Percentiles rank a stretch among this genome's conserved stretches.
Conservation (phyloP, 2,329 filamentous ascomycete genomes). For the Xylariales sp. region DNA sequence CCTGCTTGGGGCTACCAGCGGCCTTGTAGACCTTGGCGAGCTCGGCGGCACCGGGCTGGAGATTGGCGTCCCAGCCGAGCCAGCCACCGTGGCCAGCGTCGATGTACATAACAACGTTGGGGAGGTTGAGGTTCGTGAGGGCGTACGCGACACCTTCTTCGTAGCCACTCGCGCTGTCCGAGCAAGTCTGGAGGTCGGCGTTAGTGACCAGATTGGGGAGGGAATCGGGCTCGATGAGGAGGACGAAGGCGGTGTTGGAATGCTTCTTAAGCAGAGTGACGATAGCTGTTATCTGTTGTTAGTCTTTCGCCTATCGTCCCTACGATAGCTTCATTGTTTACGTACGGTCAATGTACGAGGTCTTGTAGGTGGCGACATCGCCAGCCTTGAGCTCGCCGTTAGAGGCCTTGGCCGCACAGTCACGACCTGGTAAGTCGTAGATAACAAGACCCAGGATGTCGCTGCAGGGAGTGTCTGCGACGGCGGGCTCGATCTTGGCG, state of each 20-base stretch:
- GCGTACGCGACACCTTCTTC: constrained; percentile 45
- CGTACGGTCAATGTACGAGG: constrained; percentile 44
- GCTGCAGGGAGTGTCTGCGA: constrained; percentile 39
- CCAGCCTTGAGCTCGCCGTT: constrained; percentile 53
- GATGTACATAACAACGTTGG: constrained; percentile 56
- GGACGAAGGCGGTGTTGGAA: constrained; percentile 40
- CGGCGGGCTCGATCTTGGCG: constrained; percentile 41
- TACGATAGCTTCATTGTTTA: neutral
- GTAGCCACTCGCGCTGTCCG: constrained; percentile 43
- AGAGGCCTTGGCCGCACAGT: constrained; percentile 55
- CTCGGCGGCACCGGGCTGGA: constrained; percentile 44
- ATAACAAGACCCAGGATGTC: constrained; percentile 45
- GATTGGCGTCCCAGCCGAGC: constrained; percentile 56
- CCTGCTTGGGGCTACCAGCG: constrained; percentile 40
- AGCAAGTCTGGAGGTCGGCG: constrained; percentile 44
- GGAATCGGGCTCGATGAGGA: constrained; percentile 53
- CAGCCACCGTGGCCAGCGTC: constrained; percentile 56
- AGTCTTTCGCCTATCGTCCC: neutral
- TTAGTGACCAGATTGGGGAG: constrained; percentile 58
- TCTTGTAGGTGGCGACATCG: constrained; percentile 49
- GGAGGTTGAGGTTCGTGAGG: constrained; percentile 43
- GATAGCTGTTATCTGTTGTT: constrained; percentile 25
- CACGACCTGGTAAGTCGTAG: constrained; percentile 56
- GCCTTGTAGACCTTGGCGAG: constrained; percentile 47
- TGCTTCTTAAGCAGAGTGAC: constrained; percentile 39